Conservation (phyloP, 495 filamentous ascomycete species). For the Penicillium soppii region DNA sequence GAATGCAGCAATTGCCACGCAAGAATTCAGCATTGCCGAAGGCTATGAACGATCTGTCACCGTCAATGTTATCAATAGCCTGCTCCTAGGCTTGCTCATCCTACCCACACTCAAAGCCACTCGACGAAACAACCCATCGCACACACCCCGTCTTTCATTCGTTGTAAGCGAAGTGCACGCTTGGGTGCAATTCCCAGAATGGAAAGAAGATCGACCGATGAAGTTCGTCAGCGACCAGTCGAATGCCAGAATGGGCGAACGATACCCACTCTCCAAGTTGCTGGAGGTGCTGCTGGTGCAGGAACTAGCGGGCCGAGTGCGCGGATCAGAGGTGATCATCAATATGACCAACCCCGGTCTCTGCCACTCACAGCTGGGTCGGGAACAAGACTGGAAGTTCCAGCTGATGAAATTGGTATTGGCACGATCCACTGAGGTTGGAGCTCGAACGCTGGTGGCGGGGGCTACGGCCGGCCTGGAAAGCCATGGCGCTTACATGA, state of each 20-base stretch:
- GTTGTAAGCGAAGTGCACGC: conserved; percentile 43
- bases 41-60: conserved; percentile 50
- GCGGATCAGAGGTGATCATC: conserved; percentile 44
- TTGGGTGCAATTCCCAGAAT: conserved; percentile 30
- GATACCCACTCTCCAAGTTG: conserved; percentile 54
- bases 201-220: conserved; percentile 30
- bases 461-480: conserved; percentile 36
- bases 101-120: conserved; percentile 43
- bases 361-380: conserved; percentile 43
- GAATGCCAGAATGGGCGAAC: conserved; percentile 24
- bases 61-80: conserved; percentile 53
- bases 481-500: conserved; percentile 50
- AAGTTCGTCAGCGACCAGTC: conserved; percentile 30
- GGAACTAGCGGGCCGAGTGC: conserved; percentile 38
- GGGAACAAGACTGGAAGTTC: conserved; percentile 24
- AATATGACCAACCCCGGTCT: conserved; percentile 54
- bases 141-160: conserved; percentile 29
- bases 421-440: conserved; percentile 47
- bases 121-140: conserved; percentile 10
- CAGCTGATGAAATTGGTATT: conserved; percentile 23
- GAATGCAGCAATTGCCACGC: conserved; percentile 45
- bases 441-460: conserved; percentile 44
- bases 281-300: conserved; percentile 48
- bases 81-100: conserved; percentile 45
- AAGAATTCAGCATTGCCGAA: conserved; percentile 25